Conservation (phyloP, 2,329 filamentous ascomycete species). For the Akanthomyces lecanii region DNA sequence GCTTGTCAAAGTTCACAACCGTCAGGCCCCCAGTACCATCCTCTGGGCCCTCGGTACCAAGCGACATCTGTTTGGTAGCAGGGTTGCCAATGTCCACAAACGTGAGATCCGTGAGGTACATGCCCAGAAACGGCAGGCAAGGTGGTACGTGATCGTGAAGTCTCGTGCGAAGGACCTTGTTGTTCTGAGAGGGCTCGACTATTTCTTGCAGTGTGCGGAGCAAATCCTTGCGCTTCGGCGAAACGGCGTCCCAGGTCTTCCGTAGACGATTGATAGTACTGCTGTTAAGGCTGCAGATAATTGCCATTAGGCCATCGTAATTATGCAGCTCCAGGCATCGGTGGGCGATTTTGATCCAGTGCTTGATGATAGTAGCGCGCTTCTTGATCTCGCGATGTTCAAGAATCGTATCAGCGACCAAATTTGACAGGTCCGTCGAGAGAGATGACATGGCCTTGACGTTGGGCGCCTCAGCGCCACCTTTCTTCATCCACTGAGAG, state of each 20-base stretch:
- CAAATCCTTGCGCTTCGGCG: slow-evolving; percentile 73
- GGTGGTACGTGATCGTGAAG: slow-evolving; percentile 84
- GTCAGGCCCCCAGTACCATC: slow-evolving; percentile 62
- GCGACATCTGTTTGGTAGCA: slow-evolving; percentile 67
- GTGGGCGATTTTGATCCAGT: slow-evolving; percentile 93
- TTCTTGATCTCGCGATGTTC: slow-evolving; percentile 88
- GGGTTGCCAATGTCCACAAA: slow-evolving; percentile 95
- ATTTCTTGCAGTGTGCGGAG: slow-evolving; percentile 77
- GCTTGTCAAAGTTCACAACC: slow-evolving; percentile 98
- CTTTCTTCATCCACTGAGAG: slow-evolving; percentile 91
- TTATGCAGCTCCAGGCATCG: slow-evolving; percentile 88
- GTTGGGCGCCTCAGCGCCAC: slow-evolving; percentile 73
- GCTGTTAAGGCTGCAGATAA: slow-evolving; percentile 89
- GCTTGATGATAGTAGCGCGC: slow-evolving; percentile 84
- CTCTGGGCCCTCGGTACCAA: slow-evolving; percentile 48
- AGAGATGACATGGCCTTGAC: slow-evolving; percentile 91
- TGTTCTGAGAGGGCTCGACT: slow-evolving; percentile 87
- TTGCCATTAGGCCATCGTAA: slow-evolving; percentile 95
- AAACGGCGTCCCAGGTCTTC: slow-evolving; percentile 88
- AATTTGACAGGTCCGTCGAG: slow-evolving; percentile 86
- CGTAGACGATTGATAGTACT: slow-evolving; percentile 85
- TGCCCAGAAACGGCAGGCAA: slow-evolving; percentile 91
- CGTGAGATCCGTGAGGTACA: slow-evolving; percentile 90
- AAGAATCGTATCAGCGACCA: slow-evolving; percentile 90
- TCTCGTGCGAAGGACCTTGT: slow-evolving; percentile 76